Conservation (phyloP, 2,329 filamentous ascomycete species). For the Hypoxylon sp. region DNA sequence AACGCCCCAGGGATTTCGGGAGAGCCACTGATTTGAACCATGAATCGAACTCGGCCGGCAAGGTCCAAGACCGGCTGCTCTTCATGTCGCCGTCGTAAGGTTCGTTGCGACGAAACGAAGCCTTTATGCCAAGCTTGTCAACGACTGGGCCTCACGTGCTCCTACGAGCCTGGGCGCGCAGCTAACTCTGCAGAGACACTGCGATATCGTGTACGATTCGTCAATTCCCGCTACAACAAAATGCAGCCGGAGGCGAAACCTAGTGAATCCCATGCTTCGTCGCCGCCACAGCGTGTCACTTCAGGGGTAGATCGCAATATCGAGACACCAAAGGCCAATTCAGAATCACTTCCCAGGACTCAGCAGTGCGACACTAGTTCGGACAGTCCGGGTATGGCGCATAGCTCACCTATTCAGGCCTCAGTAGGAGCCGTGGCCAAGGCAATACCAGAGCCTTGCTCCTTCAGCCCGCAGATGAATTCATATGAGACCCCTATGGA, state of each 20-base stretch:
- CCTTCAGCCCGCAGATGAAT: constrained; percentile 19
- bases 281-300: constrained; percentile 3
- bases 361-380: neutral
- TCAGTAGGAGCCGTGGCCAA: constrained; percentile 5
- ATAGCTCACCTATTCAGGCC: constrained; percentile 15
- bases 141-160: constrained; percentile 40
- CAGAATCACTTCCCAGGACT: constrained; percentile 7
- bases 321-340: constrained; percentile 15
- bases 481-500: constrained; percentile 21
- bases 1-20: no score
- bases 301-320: constrained; percentile 7
- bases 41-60: constrained; percentile 36
- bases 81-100: constrained; percentile 44
- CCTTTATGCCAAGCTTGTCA: constrained; percentile 42
- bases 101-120: constrained; percentile 48
- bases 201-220: constrained; percentile 38
- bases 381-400: constrained; percentile 14
- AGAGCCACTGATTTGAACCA: neutral
- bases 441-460: constrained; percentile 8
- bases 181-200: constrained; percentile 30
- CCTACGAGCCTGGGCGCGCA: constrained; percentile 32
- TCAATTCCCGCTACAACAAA: constrained; percentile 36
- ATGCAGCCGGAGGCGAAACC: constrained; percentile 10
- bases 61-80: constrained; percentile 42
- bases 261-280: constrained; percentile 2